These are phyloP conservation scores for Claviceps sp. DNA, from an alignment of 2,329 filamentous ascomycete genomes.

Conservation along the genomic window DNA sequence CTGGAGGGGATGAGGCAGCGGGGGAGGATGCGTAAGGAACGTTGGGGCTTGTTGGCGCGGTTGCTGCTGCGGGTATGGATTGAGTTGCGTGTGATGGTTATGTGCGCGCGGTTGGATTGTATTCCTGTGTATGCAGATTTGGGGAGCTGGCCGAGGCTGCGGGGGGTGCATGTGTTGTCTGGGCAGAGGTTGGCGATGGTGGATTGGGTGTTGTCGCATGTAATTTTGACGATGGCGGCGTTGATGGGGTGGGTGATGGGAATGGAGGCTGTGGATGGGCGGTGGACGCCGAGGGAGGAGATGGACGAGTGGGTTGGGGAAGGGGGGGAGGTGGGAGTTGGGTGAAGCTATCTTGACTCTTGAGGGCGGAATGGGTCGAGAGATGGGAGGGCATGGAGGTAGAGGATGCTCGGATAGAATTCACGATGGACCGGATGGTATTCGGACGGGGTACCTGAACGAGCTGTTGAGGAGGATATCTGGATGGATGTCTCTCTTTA, in stretches of 20 bases:
- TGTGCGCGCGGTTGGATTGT: conserved; percentile 18
- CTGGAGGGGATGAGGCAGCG: conserved; percentile 13
- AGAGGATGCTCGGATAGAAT: too few relatives aligned
- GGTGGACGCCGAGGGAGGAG: conserved; percentile 5
- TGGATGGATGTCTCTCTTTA: too few relatives aligned
- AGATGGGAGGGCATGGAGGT: background rate
- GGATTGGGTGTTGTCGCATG: conserved; percentile 6
- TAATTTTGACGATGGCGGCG: conserved; percentile 5
- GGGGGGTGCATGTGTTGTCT: conserved; percentile 1
- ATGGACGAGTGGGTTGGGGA: background rate
- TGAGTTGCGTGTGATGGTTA: conserved; percentile 15
- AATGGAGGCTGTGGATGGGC: conserved; percentile 3
- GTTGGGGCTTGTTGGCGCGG: conserved; percentile 4
- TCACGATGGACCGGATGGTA: too few relatives aligned
- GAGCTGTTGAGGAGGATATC: too few relatives aligned
- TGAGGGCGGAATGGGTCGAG: too few relatives aligned
- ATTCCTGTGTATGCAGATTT: conserved; percentile 15
- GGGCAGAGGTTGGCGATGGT: background rate
- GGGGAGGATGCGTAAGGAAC: background rate
- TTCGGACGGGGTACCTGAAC: too few relatives aligned
- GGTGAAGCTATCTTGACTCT: too few relatives aligned
- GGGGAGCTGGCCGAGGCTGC: background rate
- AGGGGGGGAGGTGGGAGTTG: background rate
- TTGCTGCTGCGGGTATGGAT: conserved; percentile 15
- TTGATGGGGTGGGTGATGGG: conserved; percentile 5